Percentiles rank a stretch among this genome's conserved stretches.
Conservation (phyloP, 2,329 filamentous ascomycete genomes). For the Microthyrium microscopicum region DNA sequence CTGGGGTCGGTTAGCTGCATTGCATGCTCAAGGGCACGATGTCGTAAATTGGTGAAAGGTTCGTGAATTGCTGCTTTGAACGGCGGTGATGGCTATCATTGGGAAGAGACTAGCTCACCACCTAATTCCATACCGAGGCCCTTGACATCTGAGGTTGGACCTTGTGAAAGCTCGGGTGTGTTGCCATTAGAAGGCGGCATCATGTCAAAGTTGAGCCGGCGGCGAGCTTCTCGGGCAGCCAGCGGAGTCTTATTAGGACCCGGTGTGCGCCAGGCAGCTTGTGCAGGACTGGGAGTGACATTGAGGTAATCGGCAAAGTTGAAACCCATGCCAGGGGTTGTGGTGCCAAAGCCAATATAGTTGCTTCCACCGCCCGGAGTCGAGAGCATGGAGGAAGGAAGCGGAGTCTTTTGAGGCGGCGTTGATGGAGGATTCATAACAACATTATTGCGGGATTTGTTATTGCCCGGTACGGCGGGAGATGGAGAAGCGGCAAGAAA, state of each 20-base stretch:
- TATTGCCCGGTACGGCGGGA: slow-evolving; percentile 42
- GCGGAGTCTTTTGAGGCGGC: slow-evolving; percentile 39
- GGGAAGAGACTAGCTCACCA: slow-evolving; percentile 33
- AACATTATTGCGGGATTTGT: slow-evolving; percentile 24
- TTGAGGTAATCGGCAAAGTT: slow-evolving; percentile 97
- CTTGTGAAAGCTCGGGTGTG: slow-evolving; percentile 25
- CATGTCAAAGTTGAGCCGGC: slow-evolving; percentile 68
- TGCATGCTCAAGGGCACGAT: too few relatives aligned
- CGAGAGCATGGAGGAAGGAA: slow-evolving; percentile 78
- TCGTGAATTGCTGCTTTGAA: too few relatives aligned
- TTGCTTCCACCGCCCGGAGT: slow-evolving; percentile 46
- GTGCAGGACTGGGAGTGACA: slow-evolving; percentile 87
- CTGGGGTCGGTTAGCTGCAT: too few relatives aligned
- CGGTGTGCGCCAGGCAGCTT: slow-evolving; percentile 61
- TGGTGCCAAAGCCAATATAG: slow-evolving; percentile 45
- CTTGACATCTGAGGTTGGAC: slow-evolving; percentile 30
- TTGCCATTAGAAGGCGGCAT: slow-evolving; percentile 39
- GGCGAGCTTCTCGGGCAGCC: slow-evolving; percentile 49
- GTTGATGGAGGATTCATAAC: slow-evolving; percentile 45
- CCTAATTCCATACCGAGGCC: slow-evolving; percentile 50
- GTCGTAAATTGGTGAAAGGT: too few relatives aligned
- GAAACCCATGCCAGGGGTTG: slow-evolving; percentile 63
- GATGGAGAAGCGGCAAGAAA: slow-evolving; percentile 88
- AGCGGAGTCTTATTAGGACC: slow-evolving; percentile 50
- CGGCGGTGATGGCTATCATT: too few relatives aligned